These are phyloP conservation scores for Pleurotus salmoneostramineus DNA, from an alignment of 768 basidiomycete species.

Conservation along the genomic window DNA sequence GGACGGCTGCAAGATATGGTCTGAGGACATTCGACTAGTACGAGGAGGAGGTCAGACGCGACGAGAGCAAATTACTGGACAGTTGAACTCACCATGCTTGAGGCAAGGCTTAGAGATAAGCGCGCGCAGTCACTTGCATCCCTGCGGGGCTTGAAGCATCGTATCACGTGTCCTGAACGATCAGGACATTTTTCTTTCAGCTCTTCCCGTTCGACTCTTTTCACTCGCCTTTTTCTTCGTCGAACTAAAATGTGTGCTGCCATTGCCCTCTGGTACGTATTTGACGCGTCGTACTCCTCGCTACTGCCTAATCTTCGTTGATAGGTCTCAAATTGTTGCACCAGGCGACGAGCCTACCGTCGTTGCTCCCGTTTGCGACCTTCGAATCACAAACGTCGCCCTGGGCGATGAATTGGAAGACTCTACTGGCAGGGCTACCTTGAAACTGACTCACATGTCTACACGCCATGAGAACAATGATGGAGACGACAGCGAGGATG, in stretches of 20 bases:
- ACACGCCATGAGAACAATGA: slow-evolving; percentile 29
- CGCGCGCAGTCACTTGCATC: slow-evolving; percentile 8
- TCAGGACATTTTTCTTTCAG: neutral
- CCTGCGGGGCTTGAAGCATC: slow-evolving; percentile 43
- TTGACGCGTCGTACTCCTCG: slow-evolving; percentile 19
- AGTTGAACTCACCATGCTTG: slow-evolving; percentile 45
- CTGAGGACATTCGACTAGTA: slow-evolving; percentile 88
- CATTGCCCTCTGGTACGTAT: slow-evolving; percentile 63
- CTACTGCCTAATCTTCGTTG: neutral
- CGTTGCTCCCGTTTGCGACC: slow-evolving; percentile 59
- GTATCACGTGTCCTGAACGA: neutral
- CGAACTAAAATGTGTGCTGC: slow-evolving; percentile 47
- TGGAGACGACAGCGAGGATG: slow-evolving; percentile 43
- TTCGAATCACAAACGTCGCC: slow-evolving; percentile 80
- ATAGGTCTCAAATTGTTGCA: slow-evolving; percentile 58
- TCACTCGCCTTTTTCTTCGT: slow-evolving; percentile 11
- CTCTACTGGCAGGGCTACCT: slow-evolving; percentile 51
- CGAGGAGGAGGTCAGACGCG: neutral
- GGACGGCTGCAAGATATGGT: slow-evolving; percentile 93
- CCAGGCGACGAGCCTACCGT: slow-evolving; percentile 51
- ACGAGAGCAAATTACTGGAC: neutral
- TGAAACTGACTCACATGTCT: slow-evolving; percentile 47
- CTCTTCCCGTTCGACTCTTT: neutral
- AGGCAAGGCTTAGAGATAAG: slow-evolving; percentile 1
- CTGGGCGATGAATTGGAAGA: slow-evolving; percentile 73